Percentiles rank a stretch among this genome's conserved stretches.
These are phyloP conservation scores for Rubia peregrina DNA, from an alignment of 305 asterid genomes.

Conservation along the genomic window DNA sequence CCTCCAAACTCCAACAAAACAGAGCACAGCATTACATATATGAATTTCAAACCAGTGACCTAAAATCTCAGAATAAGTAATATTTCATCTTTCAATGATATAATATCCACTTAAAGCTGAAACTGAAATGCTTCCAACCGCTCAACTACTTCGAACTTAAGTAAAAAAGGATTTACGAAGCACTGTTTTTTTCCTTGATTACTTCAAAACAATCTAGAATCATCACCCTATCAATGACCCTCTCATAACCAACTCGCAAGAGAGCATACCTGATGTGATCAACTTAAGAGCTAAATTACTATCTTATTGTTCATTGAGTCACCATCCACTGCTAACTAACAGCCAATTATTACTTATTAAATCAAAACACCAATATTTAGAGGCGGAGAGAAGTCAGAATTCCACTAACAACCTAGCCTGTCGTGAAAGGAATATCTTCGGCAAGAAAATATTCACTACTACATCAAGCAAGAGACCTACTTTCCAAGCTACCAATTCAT, in stretches of 20 bases:
- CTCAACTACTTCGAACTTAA: neutral
- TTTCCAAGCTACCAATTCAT: neutral
- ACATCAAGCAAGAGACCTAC: constrained; percentile 3
- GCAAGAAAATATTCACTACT: neutral
- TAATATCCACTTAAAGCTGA: neutral
- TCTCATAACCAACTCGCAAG: neutral
- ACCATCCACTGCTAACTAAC: no score
- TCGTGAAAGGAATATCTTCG: neutral
- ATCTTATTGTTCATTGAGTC: neutral
- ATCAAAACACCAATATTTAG: neutral
- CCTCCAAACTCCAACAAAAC: no score
- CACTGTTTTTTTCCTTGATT: neutral
- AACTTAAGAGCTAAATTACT: no score
- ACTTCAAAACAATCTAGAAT: neutral
- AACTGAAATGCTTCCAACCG: neutral
- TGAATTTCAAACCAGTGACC: neutral
- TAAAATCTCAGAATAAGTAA: neutral
- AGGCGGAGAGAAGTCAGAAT: neutral
- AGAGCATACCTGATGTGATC: neutral
- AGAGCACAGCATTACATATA: neutral
- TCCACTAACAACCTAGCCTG: neutral
- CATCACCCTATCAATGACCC: neutral
- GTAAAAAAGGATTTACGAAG: neutral
- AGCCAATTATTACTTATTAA: neutral
- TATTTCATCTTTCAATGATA: neutral